Conservation (phyloP, 148 eudicot genomes). For the Rhododendron ferrugineum region DNA sequence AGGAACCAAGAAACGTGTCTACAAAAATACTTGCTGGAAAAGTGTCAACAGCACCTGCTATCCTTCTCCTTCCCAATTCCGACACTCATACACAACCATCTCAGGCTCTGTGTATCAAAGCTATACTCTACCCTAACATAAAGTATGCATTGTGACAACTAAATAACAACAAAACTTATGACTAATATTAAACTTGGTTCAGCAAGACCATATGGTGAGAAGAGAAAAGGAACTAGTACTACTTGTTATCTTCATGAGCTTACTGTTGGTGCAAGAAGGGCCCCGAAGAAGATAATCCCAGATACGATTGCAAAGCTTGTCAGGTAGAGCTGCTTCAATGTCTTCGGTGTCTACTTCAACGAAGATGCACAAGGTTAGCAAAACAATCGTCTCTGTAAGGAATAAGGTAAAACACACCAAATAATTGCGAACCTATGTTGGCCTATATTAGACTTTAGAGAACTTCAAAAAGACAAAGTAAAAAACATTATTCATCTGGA, state of each 20-base stretch:
- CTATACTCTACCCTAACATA: neutral
- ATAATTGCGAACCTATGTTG: neutral
- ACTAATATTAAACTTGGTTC: neutral
- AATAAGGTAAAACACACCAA: neutral
- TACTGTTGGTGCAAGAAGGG: constrained; percentile 88
- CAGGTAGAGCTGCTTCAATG: constrained; percentile 86
- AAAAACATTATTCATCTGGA: neutral
- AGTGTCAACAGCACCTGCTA: too few species aligned
- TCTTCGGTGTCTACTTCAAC: constrained; percentile 67
- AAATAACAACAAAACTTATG: neutral
- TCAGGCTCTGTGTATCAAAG: neutral
- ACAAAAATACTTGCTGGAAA: too few species aligned
- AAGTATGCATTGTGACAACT: neutral
- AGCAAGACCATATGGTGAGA: neutral
- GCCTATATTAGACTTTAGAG: neutral
- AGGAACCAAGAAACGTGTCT: neutral
- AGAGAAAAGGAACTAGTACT: neutral
- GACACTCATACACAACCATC: neutral
- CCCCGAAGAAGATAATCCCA: constrained; percentile 84
- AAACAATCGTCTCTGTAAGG: neutral
- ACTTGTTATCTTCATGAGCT: constrained; percentile 25
- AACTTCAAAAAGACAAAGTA: neutral
- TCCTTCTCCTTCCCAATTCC: neutral
- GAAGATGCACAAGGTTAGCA: constrained; percentile 12
- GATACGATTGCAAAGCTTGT: constrained; percentile 84